Conservation (phyloP, 352 stramenopile species). For the Globisporangium radiosum region DNA sequence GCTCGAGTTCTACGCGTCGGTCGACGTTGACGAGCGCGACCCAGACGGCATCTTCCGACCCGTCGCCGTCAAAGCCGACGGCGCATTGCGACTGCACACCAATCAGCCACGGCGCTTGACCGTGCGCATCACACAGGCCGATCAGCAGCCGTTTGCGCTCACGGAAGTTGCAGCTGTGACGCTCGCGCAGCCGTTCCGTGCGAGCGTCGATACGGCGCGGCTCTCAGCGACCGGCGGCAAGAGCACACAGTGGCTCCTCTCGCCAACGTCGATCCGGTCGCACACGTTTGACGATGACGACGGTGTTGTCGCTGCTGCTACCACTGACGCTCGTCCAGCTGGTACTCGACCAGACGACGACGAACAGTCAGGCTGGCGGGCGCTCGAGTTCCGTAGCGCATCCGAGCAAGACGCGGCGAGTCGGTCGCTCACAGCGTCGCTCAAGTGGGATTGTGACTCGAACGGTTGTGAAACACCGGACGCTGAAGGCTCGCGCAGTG, state of each 20-base stretch:
- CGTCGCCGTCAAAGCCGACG: slow-evolving; percentile 65
- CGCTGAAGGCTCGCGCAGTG: slow-evolving; percentile 31
- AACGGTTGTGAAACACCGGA: slow-evolving; percentile 20
- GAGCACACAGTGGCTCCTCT: slow-evolving; percentile 33
- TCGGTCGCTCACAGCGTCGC: slow-evolving; percentile 40
- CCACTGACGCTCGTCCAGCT: too few species aligned
- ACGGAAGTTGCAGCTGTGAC: slow-evolving; percentile 30
- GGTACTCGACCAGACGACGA: background rate
- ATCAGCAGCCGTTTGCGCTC: slow-evolving; percentile 50
- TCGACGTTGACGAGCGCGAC: slow-evolving; percentile 70
- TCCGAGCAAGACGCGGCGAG: slow-evolving; percentile 28
- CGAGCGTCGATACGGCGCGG: slow-evolving; percentile 7
- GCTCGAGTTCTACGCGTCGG: slow-evolving; percentile 62
- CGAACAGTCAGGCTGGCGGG: slow-evolving; percentile 16
- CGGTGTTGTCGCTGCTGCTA: too few species aligned
- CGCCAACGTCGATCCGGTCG: slow-evolving; percentile 15
- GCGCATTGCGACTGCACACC: slow-evolving; percentile 48
- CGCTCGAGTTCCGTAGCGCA: slow-evolving; percentile 28
- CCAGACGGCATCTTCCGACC: slow-evolving; percentile 55
- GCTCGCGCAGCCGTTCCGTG: slow-evolving; percentile 27
- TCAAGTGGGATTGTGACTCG: slow-evolving; percentile 47
- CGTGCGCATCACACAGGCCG: slow-evolving; percentile 61
- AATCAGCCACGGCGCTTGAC: slow-evolving; percentile 50
- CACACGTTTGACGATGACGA: background rate
- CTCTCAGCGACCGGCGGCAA: slow-evolving; percentile 20